Evolutionary conservation across 192 early-diverging fungal genomes (phyloP).

Genomic region (Umbelopsis sp.): DNA sequence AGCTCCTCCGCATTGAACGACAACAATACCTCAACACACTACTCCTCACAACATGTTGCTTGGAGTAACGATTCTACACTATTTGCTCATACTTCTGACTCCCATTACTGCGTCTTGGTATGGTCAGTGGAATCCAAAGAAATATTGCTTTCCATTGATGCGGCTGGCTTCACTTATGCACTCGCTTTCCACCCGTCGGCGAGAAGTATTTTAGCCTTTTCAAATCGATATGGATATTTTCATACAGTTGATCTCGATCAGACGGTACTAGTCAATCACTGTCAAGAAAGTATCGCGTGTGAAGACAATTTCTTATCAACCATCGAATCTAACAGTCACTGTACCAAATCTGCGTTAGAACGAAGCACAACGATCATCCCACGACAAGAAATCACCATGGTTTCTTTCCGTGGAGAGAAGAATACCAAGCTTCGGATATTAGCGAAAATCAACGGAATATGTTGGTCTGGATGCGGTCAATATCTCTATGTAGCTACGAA

Average conservation of each 20-base stretch:
- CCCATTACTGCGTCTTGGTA: slow-evolving; percentile 38
- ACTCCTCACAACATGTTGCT: slow-evolving; percentile 47
- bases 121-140: slow-evolving; percentile 46
- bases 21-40: slow-evolving; percentile 1
- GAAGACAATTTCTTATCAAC: neutral
- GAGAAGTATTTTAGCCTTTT: slow-evolving; percentile 45
- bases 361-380: slow-evolving; percentile 6
- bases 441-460: slow-evolving; percentile 48
- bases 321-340: neutral
- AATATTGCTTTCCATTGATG: slow-evolving; percentile 43
- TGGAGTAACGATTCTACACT: slow-evolving; percentile 47
- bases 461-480: slow-evolving; percentile 47
- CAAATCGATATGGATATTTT: slow-evolving; percentile 55
- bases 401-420: slow-evolving; percentile 48
- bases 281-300: slow-evolving; percentile 19
- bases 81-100: slow-evolving; percentile 56
- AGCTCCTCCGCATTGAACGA: neutral
- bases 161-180: slow-evolving; percentile 41
- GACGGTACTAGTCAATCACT: neutral
- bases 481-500: slow-evolving; percentile 49
- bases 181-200: slow-evolving; percentile 49
- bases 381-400: slow-evolving; percentile 54
- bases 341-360: neutral
- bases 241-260: slow-evolving; percentile 47
- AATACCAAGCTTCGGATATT: slow-evolving; percentile 44